Evolutionary conservation across 163 green algal genomes (phyloP), one percentile per base, ranked within the genome.

Genomic region (Chlorella variabilis): DNA sequence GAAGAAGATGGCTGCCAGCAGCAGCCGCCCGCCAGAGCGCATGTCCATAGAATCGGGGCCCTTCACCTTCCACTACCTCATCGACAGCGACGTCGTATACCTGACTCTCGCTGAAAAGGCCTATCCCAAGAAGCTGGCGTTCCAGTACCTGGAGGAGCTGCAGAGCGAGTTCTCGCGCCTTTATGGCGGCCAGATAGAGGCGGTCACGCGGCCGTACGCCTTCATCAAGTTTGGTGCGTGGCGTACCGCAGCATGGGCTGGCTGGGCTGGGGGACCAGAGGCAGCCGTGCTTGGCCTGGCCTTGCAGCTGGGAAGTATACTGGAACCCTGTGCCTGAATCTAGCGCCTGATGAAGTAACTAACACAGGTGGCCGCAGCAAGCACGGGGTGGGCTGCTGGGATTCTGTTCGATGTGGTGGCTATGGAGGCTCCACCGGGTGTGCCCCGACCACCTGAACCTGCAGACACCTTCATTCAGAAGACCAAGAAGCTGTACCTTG

Each of bases 181-280:
- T 74, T 98, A 99, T 80, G 91, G 92, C 20, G 49, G 75, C 9
- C 89, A 96, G 59, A 75, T 99, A 63, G 95, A 99, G 7, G 88
- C 82, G n/a, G 94, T 96, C 4, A 93, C 90, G 29, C 87, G 96
- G 41, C 97, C 97, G 0, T 99, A 99, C 75, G 97, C 97, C 6
- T 99, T 99, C 87, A 98, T 99, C 81, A 99, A 99, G 86, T 99
- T 99, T 89, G 96, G 95, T 98, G 84, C n/a, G n/a, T n/a, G n/a
- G n/a, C n/a, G n/a, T n/a, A n/a, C n/a, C 77, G 89, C 36, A 9
- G 54, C 54, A 62, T 11, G 11, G 45, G 45, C 15, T 15, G 15
- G 11, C 15, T 15, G 3, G n/a, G n/a, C 45, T 18, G 13, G 17
- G 68, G n/a, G 3, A n/a, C 29, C 31, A n/a, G 27, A n/a, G n/a